Evolutionary conservation across 768 basidiomycete species (phyloP), one percentile per base, ranked within the genome.

Genomic region (Russula earlei): DNA sequence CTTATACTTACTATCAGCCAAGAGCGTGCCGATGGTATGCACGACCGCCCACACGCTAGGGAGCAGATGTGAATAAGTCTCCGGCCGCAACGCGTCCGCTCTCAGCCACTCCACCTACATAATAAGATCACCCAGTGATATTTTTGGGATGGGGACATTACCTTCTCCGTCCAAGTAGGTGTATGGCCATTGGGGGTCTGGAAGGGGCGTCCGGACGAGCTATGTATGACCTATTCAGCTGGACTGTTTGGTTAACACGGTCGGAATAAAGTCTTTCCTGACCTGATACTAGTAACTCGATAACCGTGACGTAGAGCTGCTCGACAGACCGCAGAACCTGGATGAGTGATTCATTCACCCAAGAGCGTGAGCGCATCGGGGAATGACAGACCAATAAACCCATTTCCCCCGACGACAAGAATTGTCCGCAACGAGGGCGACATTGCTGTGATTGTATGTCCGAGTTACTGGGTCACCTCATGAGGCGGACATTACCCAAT

Each of bases 321-420:
- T 65, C 80, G 86, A 71, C 94, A 97, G 29, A 99, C 81, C 4
- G 93, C 87, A 25, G 96, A 97, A 49, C 96, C 94, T 96, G 69
- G 22, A 55, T 33, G 17, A 12, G 22, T 22, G 34, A 12, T 36
- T 36, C 4, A 15, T 36, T 36, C 15, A 14, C 19, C 43, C 47
- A 49, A n/a, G 19, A 27, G 22, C 14, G 40, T 29, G 25, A 25
- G n/a, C 3, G 19, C 3, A 11, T 22, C 12, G 11, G 38, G n/a
- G 41, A 47, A 48, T 22, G 29, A 42, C 50, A 56, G 24, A 88
- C 94, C 95, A 65, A 99, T 83, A 74, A 96, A 98, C 5, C 96
- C 96, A 73, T 96, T 96, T 43, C 96, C 96, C n/a, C 96, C 96
- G 1, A 98, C 80, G 40, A 99, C 91, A n/a, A 97, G 81, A 36